phyloP scores from a whole-genome alignment of 768 basidiomycete species.

The Omphalotus guepiniiformis region DNA sequence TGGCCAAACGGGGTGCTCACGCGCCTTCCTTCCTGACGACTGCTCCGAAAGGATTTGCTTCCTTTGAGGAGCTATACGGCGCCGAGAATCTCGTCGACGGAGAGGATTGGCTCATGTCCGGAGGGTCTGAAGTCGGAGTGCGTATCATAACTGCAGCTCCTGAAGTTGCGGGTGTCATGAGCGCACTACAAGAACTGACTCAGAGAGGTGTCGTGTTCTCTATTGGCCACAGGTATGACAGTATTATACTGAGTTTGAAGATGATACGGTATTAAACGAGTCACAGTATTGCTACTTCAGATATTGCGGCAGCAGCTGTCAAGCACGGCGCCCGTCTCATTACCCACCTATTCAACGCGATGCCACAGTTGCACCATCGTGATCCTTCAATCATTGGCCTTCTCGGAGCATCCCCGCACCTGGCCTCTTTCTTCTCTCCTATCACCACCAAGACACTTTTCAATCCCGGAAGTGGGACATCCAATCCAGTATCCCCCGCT shows the following conservation, averaged over 20 bases:
- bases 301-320: slow-evolving; percentile 68
- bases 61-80: slow-evolving; percentile 77
- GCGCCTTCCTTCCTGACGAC: slow-evolving; percentile 58
- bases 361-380: slow-evolving; percentile 86
- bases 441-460: slow-evolving; percentile 18
- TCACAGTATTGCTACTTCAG: slow-evolving; percentile 66
- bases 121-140: slow-evolving; percentile 50
- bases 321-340: slow-evolving; percentile 75
- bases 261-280: not conserved
- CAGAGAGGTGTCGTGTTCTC: slow-evolving; percentile 72
- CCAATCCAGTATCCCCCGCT: slow-evolving; percentile 11
- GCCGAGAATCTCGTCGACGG: slow-evolving; percentile 53
- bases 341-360: slow-evolving; percentile 91
- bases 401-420: slow-evolving; percentile 69
- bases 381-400: slow-evolving; percentile 91
- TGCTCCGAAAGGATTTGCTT: slow-evolving; percentile 57
- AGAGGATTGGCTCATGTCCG: slow-evolving; percentile 65
- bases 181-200: slow-evolving; percentile 53
- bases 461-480: not conserved
- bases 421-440: slow-evolving; percentile 38
- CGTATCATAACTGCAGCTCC: slow-evolving; percentile 86
- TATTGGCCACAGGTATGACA: slow-evolving; percentile 79
- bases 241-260: not conserved
- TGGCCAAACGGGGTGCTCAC: slow-evolving; percentile 83
- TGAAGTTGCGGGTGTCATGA: slow-evolving; percentile 80